Conservation (phyloP, 495 filamentous ascomycete species). For the Neurospora sp. region DNA sequence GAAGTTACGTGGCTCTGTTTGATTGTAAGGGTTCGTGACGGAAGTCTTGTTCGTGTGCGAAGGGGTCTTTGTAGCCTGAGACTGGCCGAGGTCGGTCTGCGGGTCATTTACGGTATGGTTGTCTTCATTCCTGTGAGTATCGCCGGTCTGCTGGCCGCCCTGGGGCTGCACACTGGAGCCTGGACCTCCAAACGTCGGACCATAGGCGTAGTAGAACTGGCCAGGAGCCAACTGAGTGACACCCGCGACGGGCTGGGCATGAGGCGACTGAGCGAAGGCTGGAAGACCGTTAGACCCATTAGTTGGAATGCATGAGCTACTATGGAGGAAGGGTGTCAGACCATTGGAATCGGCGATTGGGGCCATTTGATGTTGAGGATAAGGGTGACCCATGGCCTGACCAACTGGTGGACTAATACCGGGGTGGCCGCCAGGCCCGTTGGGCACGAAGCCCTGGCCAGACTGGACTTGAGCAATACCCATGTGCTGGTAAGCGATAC, state of each 20-base stretch:
- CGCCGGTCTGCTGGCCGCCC: background rate
- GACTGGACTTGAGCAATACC: background rate
- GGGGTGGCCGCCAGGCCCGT: background rate
- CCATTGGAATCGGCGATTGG: background rate
- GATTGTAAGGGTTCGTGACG: slow-evolving; percentile 6
- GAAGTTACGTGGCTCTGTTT: slow-evolving; percentile 19
- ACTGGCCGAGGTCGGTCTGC: background rate
- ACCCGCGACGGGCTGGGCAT: background rate
- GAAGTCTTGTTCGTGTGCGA: slow-evolving; percentile 8
- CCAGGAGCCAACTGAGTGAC: background rate
- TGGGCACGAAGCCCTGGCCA: background rate
- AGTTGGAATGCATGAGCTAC: background rate
- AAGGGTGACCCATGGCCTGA: background rate
- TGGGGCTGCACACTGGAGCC: background rate
- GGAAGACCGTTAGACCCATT: background rate
- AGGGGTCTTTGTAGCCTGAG: slow-evolving; percentile 1
- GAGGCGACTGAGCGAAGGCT: background rate
- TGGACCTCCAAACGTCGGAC: background rate
- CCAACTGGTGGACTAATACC: background rate
- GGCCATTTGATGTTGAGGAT: background rate
- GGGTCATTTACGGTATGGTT: background rate
- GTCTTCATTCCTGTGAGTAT: background rate
- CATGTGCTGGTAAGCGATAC: background rate
- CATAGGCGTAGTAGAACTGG: background rate
- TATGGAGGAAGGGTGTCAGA: background rate